Conservation (phyloP, 192 early-diverging fungal species). For the Backusella psychrophila region DNA sequence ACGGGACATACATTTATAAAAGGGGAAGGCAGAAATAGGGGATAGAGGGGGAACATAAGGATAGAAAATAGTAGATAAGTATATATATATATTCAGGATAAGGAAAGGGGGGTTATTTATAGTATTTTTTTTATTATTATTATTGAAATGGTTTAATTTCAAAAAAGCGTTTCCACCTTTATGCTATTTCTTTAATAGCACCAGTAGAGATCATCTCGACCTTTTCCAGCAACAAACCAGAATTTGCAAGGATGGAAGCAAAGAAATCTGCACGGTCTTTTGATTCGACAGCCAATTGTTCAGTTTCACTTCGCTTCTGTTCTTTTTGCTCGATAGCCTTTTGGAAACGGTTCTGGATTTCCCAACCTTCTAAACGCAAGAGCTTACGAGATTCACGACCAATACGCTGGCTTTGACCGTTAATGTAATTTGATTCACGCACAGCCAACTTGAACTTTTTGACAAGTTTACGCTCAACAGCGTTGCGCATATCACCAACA, state of each 20-base stretch:
- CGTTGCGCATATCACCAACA: slow-evolving; percentile 66
- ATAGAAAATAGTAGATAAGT: background rate
- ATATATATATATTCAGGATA: background rate
- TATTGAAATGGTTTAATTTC: background rate
- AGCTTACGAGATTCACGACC: slow-evolving; percentile 61
- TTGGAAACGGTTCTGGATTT: slow-evolving; percentile 67
- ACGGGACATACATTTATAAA: background rate
- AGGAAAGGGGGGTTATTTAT: background rate
- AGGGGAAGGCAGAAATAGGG: background rate
- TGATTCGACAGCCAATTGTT: slow-evolving; percentile 33
- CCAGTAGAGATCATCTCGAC: slow-evolving; percentile 5
- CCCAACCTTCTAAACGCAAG: slow-evolving; percentile 67
- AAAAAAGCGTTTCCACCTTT: background rate
- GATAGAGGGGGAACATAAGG: background rate
- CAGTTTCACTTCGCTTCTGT: slow-evolving; percentile 56
- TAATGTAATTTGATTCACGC: slow-evolving; percentile 50
- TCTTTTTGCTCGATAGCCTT: slow-evolving; percentile 73
- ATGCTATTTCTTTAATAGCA: slow-evolving; percentile 1
- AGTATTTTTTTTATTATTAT: background rate
- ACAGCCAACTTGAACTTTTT: slow-evolving; percentile 51
- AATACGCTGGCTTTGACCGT: slow-evolving; percentile 62
- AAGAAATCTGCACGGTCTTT: slow-evolving; percentile 11
- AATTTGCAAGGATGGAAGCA: background rate
- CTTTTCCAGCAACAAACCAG: slow-evolving; percentile 14
- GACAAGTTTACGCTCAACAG: slow-evolving; percentile 69